Evolutionary conservation across 2,329 filamentous ascomycete species (phyloP).

Genomic region (Fusarium bactridioides): DNA sequence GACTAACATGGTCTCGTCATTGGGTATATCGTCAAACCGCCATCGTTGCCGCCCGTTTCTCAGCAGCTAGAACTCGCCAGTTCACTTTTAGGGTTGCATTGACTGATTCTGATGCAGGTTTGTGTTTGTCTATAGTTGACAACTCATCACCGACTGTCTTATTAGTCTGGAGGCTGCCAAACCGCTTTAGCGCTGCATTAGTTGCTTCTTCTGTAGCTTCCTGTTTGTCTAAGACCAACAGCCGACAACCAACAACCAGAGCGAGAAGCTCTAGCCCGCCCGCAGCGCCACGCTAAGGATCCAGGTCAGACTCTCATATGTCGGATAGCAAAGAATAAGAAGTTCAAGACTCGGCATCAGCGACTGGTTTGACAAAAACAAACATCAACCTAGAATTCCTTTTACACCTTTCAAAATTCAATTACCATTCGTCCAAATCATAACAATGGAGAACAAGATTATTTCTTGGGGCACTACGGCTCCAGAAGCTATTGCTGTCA

Average conservation of each 20-base stretch:
- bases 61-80: background rate
- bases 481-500: background rate
- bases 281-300: background rate
- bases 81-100: background rate
- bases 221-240: background rate
- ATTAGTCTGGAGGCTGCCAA: background rate
- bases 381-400: fast-evolving
- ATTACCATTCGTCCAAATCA: too few species aligned
- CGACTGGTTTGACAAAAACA: background rate
- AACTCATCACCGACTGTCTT: fast-evolving
- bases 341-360: background rate
- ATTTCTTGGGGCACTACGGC: background rate
- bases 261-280: background rate
- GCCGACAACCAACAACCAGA: background rate
- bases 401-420: background rate
- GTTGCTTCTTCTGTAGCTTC: background rate
- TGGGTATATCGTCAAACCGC: background rate
- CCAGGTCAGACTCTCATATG: too few species aligned
- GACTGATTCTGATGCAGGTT: background rate
- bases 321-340: background rate
- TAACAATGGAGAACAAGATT: background rate
- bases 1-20: too few species aligned
- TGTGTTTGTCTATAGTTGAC: background rate
- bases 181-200: background rate
- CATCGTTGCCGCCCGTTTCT: background rate